Evolutionary conservation across 768 basidiomycete species (phyloP).

Genomic region (Naganishia vishniacii): DNA sequence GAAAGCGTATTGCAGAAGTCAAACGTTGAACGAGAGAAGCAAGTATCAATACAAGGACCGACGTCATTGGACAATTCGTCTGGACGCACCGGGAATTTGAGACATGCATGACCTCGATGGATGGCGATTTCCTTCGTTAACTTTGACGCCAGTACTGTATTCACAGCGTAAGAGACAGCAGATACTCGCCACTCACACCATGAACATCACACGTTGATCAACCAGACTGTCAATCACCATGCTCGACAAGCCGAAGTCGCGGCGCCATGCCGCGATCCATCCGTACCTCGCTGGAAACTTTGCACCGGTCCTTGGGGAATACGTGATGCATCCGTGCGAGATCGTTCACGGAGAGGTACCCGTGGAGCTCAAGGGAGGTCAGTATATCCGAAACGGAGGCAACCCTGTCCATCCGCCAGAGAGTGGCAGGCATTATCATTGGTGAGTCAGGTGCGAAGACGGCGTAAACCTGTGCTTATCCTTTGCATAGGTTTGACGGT

Average conservation of each 20-base stretch:
- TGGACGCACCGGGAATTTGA: no score
- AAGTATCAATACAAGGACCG: no score
- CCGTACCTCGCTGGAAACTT: constrained; percentile 50
- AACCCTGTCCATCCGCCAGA: constrained; percentile 47
- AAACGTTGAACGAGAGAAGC: no score
- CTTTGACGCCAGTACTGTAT: no score
- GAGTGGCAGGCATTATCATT: constrained; percentile 44
- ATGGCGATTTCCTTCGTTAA: no score
- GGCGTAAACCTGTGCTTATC: neutral
- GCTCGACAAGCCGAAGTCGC: neutral
- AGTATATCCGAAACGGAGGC: constrained; percentile 51
- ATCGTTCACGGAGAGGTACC: constrained; percentile 43
- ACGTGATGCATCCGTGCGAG: constrained; percentile 38
- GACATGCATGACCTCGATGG: no score
- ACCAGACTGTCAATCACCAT: neutral
- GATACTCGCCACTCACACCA: neutral
- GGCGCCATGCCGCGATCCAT: constrained; percentile 30
- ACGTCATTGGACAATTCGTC: no score
- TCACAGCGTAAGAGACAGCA: no score
- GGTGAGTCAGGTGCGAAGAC: constrained; percentile 28
- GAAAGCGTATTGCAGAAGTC: no score
- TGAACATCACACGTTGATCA: neutral
- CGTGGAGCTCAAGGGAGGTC: constrained; percentile 45
- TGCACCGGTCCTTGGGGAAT: constrained; percentile 46
- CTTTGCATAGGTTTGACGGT: constrained; percentile 48